These are phyloP conservation scores for Athelia psychrophila DNA, from an alignment of 1,284 basidiomycete genomes.

Conservation along the genomic window DNA sequence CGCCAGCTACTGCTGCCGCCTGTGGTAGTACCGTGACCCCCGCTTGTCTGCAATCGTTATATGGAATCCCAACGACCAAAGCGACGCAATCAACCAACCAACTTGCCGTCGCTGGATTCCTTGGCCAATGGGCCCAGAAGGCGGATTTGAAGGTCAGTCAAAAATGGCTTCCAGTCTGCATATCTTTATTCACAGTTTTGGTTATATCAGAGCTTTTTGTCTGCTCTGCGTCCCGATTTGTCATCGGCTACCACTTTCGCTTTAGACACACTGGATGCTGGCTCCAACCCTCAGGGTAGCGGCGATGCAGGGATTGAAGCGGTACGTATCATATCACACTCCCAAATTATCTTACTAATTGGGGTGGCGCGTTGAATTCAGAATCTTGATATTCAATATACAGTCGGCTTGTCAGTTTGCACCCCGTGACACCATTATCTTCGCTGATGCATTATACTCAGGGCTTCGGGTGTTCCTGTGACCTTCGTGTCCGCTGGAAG, in stretches of 20 bases:
- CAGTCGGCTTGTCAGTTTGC: slow-evolving; percentile 15
- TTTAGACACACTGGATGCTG: slow-evolving; percentile 24
- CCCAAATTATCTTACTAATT: too few species aligned
- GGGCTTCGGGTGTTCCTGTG: slow-evolving; percentile 24
- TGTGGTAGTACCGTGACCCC: slow-evolving; percentile 21
- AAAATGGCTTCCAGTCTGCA: neutral
- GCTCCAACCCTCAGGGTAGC: slow-evolving; percentile 25
- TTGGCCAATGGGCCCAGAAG: slow-evolving; percentile 20
- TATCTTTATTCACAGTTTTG: neutral
- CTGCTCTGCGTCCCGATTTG: slow-evolving; percentile 27
- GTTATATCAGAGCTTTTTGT: slow-evolving; percentile 32
- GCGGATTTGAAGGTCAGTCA: slow-evolving; percentile 13
- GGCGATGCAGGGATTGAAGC: slow-evolving; percentile 30
- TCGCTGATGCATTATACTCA: too few species aligned
- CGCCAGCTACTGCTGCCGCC: slow-evolving; percentile 16
- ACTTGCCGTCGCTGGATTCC: slow-evolving; percentile 29
- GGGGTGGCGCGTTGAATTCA: slow-evolving; percentile 3
- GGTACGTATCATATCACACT: neutral
- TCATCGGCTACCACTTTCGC: slow-evolving; percentile 27
- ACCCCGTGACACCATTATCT: too few species aligned
- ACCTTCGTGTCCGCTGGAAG: slow-evolving; percentile 23
- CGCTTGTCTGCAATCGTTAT: slow-evolving; percentile 24
- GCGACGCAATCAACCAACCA: slow-evolving; percentile 26
- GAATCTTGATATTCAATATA: slow-evolving; percentile 25
- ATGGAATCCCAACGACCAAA: slow-evolving; percentile 27